These are phyloP conservation scores for Leccinum pachyderme DNA, from an alignment of 1,284 basidiomycete species.

Conservation along the genomic window DNA sequence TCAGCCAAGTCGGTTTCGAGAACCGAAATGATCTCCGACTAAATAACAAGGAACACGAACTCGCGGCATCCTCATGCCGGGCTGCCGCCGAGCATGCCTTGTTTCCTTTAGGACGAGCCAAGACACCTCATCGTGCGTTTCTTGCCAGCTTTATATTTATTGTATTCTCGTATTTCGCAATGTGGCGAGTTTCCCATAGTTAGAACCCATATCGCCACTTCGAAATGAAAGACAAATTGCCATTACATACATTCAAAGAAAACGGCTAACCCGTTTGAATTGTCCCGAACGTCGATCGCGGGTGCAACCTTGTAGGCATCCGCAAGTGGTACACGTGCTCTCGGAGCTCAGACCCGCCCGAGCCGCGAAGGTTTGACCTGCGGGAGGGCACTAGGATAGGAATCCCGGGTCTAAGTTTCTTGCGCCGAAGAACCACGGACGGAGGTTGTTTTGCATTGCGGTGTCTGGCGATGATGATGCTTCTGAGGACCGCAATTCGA, in stretches of 20 bases:
- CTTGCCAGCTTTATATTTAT: background rate
- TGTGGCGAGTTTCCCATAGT: background rate
- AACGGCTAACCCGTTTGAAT: background rate
- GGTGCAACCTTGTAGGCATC: background rate
- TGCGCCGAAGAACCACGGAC: no score
- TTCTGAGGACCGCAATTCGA: background rate
- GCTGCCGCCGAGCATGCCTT: constrained; percentile 12
- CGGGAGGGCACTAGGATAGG: background rate
- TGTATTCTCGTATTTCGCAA: constrained; percentile 1
- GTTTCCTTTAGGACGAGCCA: constrained; percentile 1
- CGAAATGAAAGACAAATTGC: constrained; percentile 23
- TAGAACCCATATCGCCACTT: background rate
- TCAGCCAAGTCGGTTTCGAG: constrained; percentile 25
- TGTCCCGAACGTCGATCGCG: background rate
- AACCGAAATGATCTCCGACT: constrained; percentile 29
- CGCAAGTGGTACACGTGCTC: background rate
- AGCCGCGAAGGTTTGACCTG: background rate
- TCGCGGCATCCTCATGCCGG: constrained; percentile 19
- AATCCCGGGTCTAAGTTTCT: no score
- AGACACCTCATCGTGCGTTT: background rate
- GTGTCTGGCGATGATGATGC: background rate
- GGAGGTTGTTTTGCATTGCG: background rate
- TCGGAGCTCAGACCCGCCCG: background rate
- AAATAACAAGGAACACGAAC: background rate
- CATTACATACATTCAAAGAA: constrained; percentile 1